Evolutionary conservation across 2,329 filamentous ascomycete species (phyloP).

Genomic region (Cytospora piceicola): DNA sequence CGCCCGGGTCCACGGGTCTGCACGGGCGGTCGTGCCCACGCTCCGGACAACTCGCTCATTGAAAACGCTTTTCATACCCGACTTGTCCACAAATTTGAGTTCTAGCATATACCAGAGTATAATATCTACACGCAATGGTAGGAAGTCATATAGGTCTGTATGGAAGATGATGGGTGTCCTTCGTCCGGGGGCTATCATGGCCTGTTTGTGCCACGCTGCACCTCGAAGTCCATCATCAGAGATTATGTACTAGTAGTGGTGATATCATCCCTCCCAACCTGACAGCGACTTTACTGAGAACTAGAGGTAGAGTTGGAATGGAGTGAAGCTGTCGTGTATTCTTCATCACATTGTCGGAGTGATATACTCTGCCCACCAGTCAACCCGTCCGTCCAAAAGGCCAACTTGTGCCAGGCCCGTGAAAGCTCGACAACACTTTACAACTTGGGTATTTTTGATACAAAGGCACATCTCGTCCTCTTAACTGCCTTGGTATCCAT

Average conservation of each 20-base stretch:
- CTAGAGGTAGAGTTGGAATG: neutral
- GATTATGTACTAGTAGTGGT: too few relatives aligned
- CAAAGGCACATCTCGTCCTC: neutral
- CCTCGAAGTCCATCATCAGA: neutral
- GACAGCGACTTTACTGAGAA: neutral
- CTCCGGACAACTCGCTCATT: neutral
- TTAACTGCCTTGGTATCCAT: neutral
- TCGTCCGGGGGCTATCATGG: neutral
- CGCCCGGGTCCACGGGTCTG: neutral
- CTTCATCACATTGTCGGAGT: neutral
- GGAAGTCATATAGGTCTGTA: neutral
- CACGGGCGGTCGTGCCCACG: neutral
- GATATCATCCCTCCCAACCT: neutral
- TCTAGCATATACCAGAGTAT: neutral
- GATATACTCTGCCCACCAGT: neutral
- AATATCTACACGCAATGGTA: neutral
- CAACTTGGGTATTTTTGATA: neutral
- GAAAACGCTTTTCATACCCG: neutral
- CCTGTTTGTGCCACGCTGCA: neutral
- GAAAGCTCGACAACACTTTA: neutral
- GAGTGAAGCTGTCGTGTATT: neutral
- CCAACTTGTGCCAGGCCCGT: neutral
- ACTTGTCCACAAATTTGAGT: neutral
- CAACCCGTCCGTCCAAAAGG: neutral
- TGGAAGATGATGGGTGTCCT: neutral